A percentile compares a stretch with the other conserved stretches of the same genome.
phyloP scores from a whole-genome alignment of 805 yeast species.

The Starmerella powellii region DNA sequence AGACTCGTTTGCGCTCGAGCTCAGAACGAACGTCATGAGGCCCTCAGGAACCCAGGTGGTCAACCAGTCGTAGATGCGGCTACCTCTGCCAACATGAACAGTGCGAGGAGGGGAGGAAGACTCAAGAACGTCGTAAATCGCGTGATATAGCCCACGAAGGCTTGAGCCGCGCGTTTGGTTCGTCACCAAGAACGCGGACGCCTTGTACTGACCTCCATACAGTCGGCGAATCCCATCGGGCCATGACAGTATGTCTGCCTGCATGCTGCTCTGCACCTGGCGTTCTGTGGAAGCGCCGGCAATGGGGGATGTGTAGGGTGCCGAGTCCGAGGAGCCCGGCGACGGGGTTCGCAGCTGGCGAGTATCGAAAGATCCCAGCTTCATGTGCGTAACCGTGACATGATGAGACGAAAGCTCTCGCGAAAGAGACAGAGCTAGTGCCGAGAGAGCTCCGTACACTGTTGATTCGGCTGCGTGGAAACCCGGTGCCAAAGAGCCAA shows the following conservation, averaged over 20 bases:
- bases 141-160: slow-evolving; percentile 24
- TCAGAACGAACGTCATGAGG: slow-evolving; percentile 15
- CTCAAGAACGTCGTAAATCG: slow-evolving; percentile 27
- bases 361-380: slow-evolving; percentile 38
- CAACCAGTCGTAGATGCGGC: slow-evolving; percentile 26
- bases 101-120: slow-evolving; percentile 24
- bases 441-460: slow-evolving; percentile 36
- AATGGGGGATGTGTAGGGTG: slow-evolving; percentile 12
- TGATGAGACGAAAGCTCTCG: slow-evolving; percentile 36
- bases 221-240: slow-evolving; percentile 30
- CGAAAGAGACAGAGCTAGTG: slow-evolving; percentile 32
- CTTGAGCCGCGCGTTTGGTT: slow-evolving; percentile 27
- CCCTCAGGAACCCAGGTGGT: slow-evolving; percentile 26
- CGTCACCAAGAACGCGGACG: slow-evolving; percentile 26
- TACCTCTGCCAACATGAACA: slow-evolving; percentile 28
- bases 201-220: slow-evolving; percentile 29
- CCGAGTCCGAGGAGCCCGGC: neutral
- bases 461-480: slow-evolving; percentile 54
- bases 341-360: slow-evolving; percentile 14
- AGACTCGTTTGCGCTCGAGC: neutral
- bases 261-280: slow-evolving; percentile 28
- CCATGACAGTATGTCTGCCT: slow-evolving; percentile 35
- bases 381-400: slow-evolving; percentile 35
- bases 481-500: slow-evolving; percentile 43
- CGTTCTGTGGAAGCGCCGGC: slow-evolving; percentile 11